Conservation (phyloP, 345 rosid species). For the Brassica rapa region DNA sequence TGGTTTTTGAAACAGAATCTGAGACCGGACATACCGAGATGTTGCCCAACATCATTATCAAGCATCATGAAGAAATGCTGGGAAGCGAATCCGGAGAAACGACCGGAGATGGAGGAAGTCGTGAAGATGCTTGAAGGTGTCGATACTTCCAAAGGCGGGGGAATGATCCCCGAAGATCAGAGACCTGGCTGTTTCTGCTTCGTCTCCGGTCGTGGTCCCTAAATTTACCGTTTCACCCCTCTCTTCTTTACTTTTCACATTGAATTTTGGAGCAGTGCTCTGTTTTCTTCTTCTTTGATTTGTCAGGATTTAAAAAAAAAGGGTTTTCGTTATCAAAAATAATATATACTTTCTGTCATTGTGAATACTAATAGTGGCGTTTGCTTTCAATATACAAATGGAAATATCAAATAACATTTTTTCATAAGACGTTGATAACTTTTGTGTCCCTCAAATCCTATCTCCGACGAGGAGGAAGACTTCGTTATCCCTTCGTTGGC, state of each 20-base stretch:
- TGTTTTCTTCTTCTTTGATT: neutral
- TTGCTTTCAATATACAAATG: neutral
- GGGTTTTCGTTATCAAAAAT: neutral
- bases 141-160: constrained; percentile 95
- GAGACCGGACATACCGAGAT: constrained; percentile 88
- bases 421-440: neutral
- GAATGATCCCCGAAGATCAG: constrained; percentile 97
- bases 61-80: constrained; percentile 90
- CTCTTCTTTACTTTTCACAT: neutral
- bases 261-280: constrained; percentile 37
- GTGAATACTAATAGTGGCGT: constrained; percentile 14
- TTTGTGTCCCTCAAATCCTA: neutral
- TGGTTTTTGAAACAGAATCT: constrained; percentile 55
- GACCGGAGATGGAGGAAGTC: constrained; percentile 92
- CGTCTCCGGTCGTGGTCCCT: constrained; percentile 78
- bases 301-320: constrained; percentile 6
- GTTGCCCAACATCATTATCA: constrained; percentile 77
- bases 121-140: constrained; percentile 83
- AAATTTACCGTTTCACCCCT: constrained; percentile 22
- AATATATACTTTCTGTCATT: neutral
- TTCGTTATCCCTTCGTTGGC: no score
- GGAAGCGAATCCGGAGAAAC: constrained; percentile 80
- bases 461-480: no score
- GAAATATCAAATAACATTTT: neutral
- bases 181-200: constrained; percentile 78